phyloP scores from a whole-genome alignment of 2,329 filamentous ascomycete species.

The Ophiostoma angusticollis region DNA sequence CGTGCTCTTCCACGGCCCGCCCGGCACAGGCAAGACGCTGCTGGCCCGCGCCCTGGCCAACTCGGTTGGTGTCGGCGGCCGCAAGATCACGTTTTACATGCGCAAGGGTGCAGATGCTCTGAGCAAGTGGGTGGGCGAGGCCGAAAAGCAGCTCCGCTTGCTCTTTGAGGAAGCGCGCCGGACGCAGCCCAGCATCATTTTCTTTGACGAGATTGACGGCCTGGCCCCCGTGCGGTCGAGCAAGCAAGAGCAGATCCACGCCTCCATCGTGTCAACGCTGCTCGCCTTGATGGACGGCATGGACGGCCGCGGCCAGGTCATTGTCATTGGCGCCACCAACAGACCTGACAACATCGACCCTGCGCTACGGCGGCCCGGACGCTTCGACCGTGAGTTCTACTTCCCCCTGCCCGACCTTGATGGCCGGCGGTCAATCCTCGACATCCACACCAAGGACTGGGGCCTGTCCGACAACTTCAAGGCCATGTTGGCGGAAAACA shows the following conservation, averaged over 20 bases:
- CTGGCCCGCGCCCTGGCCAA: slow-evolving; percentile 86
- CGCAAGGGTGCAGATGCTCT: slow-evolving; percentile 94
- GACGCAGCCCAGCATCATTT: slow-evolving; percentile 96
- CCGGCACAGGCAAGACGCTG: slow-evolving; percentile 96
- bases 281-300: slow-evolving; percentile 93
- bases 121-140: slow-evolving; percentile 98
- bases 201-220: slow-evolving; percentile 98
- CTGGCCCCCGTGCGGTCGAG: slow-evolving; percentile 90
- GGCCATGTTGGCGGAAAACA: slow-evolving; percentile 68
- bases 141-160: slow-evolving; percentile 83
- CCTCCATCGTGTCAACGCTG: slow-evolving; percentile 92
- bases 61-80: slow-evolving; percentile 74
- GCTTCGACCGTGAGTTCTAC: slow-evolving; percentile 96
- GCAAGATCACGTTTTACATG: slow-evolving; percentile 99
- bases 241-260: slow-evolving; percentile 97
- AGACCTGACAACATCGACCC: slow-evolving; percentile 93
- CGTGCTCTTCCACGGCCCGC: slow-evolving; percentile 92
- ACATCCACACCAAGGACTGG: slow-evolving; percentile 95
- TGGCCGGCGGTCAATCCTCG: slow-evolving; percentile 72
- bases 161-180: slow-evolving; percentile 93
- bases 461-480: slow-evolving; percentile 71
- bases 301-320: slow-evolving; percentile 95
- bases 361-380: slow-evolving; percentile 81
- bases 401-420: slow-evolving; percentile 80
- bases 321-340: slow-evolving; percentile 98